These are phyloP conservation scores for Corinectria fuckeliana DNA, from an alignment of 2,329 filamentous ascomycete genomes.

Conservation along the genomic window DNA sequence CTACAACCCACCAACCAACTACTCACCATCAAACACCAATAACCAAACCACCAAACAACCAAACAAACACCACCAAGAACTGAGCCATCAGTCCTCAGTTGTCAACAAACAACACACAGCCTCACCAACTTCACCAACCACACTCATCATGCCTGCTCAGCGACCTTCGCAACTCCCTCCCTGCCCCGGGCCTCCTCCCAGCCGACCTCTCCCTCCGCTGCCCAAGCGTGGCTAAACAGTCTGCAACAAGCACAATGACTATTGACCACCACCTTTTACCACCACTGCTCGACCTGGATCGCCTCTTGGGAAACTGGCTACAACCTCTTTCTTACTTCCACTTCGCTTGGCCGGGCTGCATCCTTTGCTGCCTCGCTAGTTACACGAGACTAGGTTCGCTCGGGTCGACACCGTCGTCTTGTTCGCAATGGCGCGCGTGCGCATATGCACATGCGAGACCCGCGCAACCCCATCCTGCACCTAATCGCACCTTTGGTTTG, in stretches of 20 bases:
- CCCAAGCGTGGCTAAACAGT: constrained; percentile 62
- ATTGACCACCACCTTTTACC: constrained; percentile 6
- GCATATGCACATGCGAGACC: constrained; percentile 33
- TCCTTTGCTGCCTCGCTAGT: constrained; percentile 18
- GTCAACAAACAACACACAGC: constrained; percentile 17
- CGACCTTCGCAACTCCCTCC: constrained; percentile 71
- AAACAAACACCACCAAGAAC: constrained; percentile 23
- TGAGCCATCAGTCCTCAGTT: constrained; percentile 32
- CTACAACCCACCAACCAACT: constrained; percentile 19
- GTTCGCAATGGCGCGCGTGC: constrained; percentile 26
- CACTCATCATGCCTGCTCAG: constrained; percentile 60
- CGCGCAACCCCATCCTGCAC: constrained; percentile 31
- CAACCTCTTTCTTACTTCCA: constrained; percentile 1
- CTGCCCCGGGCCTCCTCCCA: constrained; percentile 70
- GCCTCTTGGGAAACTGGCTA: constrained; percentile 17
- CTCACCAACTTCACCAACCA: constrained; percentile 25
- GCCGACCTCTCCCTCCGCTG: constrained; percentile 68
- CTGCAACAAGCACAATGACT: constrained; percentile 15
- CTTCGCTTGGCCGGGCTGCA: constrained; percentile 15
- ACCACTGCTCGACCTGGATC: constrained; percentile 12
- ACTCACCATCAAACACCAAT: constrained; percentile 13
- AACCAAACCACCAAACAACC: not conserved
- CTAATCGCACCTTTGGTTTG: constrained; percentile 25
- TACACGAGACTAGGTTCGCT: constrained; percentile 30
- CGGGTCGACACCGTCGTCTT: constrained; percentile 25